Evolutionary conservation across 805 yeast species (phyloP).

Genomic region (Starmerella khaoyaiensis): DNA sequence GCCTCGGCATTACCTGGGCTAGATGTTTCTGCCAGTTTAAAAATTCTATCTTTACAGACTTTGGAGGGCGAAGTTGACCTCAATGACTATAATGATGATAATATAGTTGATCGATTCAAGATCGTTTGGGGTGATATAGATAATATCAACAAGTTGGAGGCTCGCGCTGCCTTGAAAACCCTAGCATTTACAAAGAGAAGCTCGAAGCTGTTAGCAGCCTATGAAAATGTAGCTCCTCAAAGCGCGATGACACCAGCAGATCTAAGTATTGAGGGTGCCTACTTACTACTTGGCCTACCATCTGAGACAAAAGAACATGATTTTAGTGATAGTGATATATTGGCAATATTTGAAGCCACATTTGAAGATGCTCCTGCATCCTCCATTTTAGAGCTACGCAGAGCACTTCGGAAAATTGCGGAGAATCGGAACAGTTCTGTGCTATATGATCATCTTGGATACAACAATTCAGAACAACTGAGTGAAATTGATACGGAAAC

Average conservation of each 20-base stretch:
- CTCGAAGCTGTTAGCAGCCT: constrained; percentile 4
- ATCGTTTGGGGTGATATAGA: constrained; percentile 3
- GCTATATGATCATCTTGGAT: constrained; percentile 41
- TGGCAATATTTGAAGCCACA: constrained; percentile 61
- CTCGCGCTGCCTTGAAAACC: constrained; percentile 9
- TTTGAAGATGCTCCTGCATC: constrained; percentile 35
- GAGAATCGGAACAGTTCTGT: constrained; percentile 38
- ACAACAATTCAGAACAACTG: constrained; percentile 28
- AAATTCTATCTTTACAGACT: background rate
- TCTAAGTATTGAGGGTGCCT: no score
- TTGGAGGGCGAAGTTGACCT: background rate
- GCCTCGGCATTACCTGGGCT: background rate
- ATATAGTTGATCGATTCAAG: constrained; percentile 4
- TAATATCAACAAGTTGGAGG: constrained; percentile 4
- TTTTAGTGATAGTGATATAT: constrained; percentile 57
- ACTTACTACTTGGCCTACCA: constrained; percentile 38
- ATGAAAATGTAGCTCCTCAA: constrained; percentile 27
- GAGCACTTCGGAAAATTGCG: constrained; percentile 46
- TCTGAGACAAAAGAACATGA: constrained; percentile 18
- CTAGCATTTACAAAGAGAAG: constrained; percentile 7
- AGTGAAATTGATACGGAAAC: background rate
- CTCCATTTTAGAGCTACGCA: constrained; percentile 46
- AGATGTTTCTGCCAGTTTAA: background rate
- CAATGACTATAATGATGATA: background rate
- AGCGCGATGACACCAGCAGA: constrained; percentile 28